A percentile compares a stretch with the other conserved stretches of the same genome.
Conservation (phyloP, 805 yeast genomes). For the Metschnikowia gelsemii region DNA sequence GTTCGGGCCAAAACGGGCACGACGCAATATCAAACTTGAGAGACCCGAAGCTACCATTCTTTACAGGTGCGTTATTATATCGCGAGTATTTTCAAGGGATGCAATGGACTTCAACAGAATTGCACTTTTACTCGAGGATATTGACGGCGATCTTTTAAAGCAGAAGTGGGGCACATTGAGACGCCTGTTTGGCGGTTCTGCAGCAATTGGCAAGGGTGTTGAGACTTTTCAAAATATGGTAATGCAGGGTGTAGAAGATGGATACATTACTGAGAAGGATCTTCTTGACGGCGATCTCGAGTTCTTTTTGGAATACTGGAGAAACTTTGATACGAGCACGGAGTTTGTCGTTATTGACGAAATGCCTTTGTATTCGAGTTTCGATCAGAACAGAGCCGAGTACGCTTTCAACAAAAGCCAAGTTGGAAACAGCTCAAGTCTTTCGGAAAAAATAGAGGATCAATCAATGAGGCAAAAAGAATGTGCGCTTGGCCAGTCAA, state of each 20-base stretch:
- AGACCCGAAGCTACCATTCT: constrained; percentile 53
- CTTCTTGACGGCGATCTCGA: constrained; percentile 51
- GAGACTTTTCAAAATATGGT: constrained; percentile 69
- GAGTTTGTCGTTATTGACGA: constrained; percentile 28
- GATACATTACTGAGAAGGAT: constrained; percentile 48
- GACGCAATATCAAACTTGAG: constrained; percentile 29
- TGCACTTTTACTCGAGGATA: constrained; percentile 45
- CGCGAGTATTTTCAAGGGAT: constrained; percentile 57
- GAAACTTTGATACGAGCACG: constrained; percentile 43
- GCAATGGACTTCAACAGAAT: constrained; percentile 66
- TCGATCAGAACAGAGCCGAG: constrained; percentile 48
- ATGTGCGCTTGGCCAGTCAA: constrained; percentile 44
- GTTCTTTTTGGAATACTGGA: constrained; percentile 65
- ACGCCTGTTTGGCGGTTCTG: constrained; percentile 43
- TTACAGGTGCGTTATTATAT: constrained; percentile 64
- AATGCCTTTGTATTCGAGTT: constrained; percentile 40
- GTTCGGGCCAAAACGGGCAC: constrained; percentile 15
- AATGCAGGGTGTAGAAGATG: constrained; percentile 56
- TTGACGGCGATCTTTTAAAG: constrained; percentile 45
- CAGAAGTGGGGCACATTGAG: constrained; percentile 73
- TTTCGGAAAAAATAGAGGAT: constrained; percentile 47
- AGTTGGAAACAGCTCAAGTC: constrained; percentile 8
- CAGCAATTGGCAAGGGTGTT: constrained; percentile 58
- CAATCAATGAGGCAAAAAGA: constrained; percentile 75
- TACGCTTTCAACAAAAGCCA: constrained; percentile 38